A percentile compares a stretch with the other conserved stretches of the same genome.
Evolutionary conservation across 495 filamentous ascomycete species (phyloP).

Genomic region (Penicillium goetzii): DNA sequence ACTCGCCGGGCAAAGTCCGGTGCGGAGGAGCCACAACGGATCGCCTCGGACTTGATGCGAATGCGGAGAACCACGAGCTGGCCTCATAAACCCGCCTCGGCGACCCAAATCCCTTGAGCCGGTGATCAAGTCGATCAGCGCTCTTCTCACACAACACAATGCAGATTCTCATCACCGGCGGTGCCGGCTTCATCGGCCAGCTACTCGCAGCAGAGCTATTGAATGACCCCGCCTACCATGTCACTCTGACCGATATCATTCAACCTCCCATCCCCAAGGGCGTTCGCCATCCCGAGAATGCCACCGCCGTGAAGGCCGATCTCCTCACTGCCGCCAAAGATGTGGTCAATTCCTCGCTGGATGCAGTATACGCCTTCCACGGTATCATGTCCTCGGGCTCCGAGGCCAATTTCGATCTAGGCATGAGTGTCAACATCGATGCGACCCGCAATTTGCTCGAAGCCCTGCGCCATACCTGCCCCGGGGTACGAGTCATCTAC

Average conservation of each 20-base stretch:
- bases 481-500: slow-evolving; percentile 66
- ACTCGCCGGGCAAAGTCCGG: slow-evolving; percentile 43
- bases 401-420: slow-evolving; percentile 72
- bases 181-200: slow-evolving; percentile 70
- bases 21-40: slow-evolving; percentile 30
- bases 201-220: slow-evolving; percentile 64
- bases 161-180: slow-evolving; percentile 71
- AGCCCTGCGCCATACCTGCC: slow-evolving; percentile 55
- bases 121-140: neutral
- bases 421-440: slow-evolving; percentile 71
- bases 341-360: slow-evolving; percentile 55
- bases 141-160: slow-evolving; percentile 33
- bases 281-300: slow-evolving; percentile 57
- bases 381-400: slow-evolving; percentile 79
- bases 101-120: neutral
- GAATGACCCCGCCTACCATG: slow-evolving; percentile 54
- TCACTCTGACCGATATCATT: slow-evolving; percentile 65
- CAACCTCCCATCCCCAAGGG: slow-evolving; percentile 57
- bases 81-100: slow-evolving; percentile 23
- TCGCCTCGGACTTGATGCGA: slow-evolving; percentile 48
- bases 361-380: slow-evolving; percentile 75
- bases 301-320: slow-evolving; percentile 58
- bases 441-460: slow-evolving; percentile 66
- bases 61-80: slow-evolving; percentile 38
- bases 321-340: slow-evolving; percentile 56